Evolutionary conservation across 257 asterid genomes (phyloP), one percentile per base, ranked within the genome.

Genomic region (Eucommia ulmoides): DNA sequence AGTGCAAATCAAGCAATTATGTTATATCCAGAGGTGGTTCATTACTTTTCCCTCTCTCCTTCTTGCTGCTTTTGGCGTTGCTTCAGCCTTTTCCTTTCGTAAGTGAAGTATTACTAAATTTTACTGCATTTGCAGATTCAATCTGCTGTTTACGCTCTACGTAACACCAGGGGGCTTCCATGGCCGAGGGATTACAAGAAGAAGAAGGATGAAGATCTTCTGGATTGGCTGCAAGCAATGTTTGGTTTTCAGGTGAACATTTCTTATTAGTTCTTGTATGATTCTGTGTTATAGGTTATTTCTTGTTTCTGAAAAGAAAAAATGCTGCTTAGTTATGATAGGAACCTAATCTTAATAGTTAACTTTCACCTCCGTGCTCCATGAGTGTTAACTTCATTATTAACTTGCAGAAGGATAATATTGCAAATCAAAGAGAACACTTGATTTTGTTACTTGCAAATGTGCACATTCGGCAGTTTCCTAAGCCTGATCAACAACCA

Each of bases 171-270:
- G 59, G 98, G 96, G 60, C 94, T 91, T 58, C 96, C 98, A 51
- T 91, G 96, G 96, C 96, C 98, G 8, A 79, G 83, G 73, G 98
- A 91, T 65, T 77, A 82, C 77, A 86, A 86, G 78, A 91, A 91
- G 84, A 88, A 88, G 76, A 91, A 81, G 56, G 98, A 86, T 56
- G 98, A 91, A 75, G 96, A 86, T 64, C 67, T 86, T 66, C 96
- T 91, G n/a, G 98, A 91, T 66, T 91, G 98, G 98, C 98, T 91
- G 72, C 98, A 91, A 72, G 74, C 95, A 26, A 86, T 91, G 96
- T 91, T 91, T 70, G 98, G 98, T 49, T 91, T 91, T 74, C 96
- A 89, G 96, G 98, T 88, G 56, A 67, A 53, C 2, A 45, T 19
- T 21, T 52, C 45, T 46, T 35, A 46, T 41, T 23, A 26, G 1